Evolutionary conservation across 2,329 filamentous ascomycete genomes (phyloP), one percentile per base, ranked within the genome.

Genomic region (Blastomyces gilchristii): DNA sequence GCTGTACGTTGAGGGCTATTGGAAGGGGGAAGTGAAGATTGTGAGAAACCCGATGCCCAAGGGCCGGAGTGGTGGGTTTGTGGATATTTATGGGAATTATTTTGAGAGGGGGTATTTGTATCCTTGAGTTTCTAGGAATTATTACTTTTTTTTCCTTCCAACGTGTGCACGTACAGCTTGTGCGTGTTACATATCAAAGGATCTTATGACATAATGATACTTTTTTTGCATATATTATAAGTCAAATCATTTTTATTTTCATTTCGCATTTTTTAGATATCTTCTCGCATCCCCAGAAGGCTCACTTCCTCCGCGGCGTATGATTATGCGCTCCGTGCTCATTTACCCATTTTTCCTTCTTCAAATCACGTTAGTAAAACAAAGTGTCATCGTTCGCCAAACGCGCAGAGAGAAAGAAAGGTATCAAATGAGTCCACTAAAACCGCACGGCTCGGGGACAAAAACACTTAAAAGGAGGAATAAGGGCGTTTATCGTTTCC

Each of bases 1-100:
- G 16, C 14, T 72, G n/a, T 76, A 74, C 65, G 77, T 84, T 0
- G 81, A 84, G 63, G 84, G 84, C 0, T 79, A 83, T 66, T 87
- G 84, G 84, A 78, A 81, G 39, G 84, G 84, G 6, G 76, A 83
- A 43, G 79, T 87, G 31, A 82, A 82, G 61, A 77, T 86, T 39
- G 74, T 86, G n/a, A 74, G 83, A 45, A 77, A 78, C 25, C 49
- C 75, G 18, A 70, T 72, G 14, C 72, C 71, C 0, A 73, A 76
- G 61, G 69, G 71, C 12, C 73, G 78, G 61, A 78, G 70, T 58
- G 58, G 70, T 57, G 58, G 78, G 12, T 73, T 76, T 39, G 79
- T 82, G 49, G 78, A 80, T 68, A 80, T 79, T 68, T 83, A 81
- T 71, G 81, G 81, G 2, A 83, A 83, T 69, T 77, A 78, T 63